Evolutionary conservation across 2,329 filamentous ascomycete species (phyloP).

Genomic region (Myriangium duriaei): DNA sequence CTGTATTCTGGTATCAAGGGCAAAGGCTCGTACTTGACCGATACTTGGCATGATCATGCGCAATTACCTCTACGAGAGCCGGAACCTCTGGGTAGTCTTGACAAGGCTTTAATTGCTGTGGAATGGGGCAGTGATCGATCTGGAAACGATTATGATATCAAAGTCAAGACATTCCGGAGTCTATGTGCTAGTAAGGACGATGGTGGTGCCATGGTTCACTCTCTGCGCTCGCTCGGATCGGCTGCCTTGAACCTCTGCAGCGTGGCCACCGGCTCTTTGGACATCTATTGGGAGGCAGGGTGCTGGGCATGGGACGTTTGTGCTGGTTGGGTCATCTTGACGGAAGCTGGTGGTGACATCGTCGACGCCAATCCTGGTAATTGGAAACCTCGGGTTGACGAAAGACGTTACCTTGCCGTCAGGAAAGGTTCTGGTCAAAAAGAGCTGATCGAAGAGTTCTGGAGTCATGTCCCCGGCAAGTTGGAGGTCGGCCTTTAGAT

Average conservation of each 20-base stretch:
- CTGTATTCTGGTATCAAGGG: conserved; percentile 59
- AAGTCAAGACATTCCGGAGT: conserved; percentile 51
- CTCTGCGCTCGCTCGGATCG: conserved; percentile 55
- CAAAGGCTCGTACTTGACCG: conserved; percentile 45
- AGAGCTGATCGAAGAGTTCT: conserved; percentile 37
- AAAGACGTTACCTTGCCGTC: conserved; percentile 42
- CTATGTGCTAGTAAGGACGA: conserved; percentile 40
- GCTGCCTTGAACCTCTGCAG: conserved; percentile 65
- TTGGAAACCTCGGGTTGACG: conserved; percentile 49
- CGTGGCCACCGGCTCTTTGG: conserved; percentile 58
- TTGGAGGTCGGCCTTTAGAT: conserved; percentile 28
- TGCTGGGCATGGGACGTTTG: conserved; percentile 82
- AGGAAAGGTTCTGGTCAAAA: conserved; percentile 33
- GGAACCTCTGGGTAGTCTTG: conserved; percentile 47
- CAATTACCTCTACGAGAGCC: conserved; percentile 35
- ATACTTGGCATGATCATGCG: conserved; percentile 20
- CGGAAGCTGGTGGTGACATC: conserved; percentile 62
- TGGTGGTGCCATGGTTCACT: conserved; percentile 67
- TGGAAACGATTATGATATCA: conserved; percentile 59
- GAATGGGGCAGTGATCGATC: conserved; percentile 60
- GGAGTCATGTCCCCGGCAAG: conserved; percentile 32
- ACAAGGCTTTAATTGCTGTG: conserved; percentile 51
- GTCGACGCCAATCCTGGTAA: conserved; percentile 60
- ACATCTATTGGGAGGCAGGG: conserved; percentile 71
- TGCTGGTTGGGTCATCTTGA: conserved; percentile 65